Percentiles rank a stretch among this genome's conserved stretches.
These are phyloP conservation scores for peach (Prunus persica) DNA, from an alignment of 306 rosid species.

Conservation along the genomic window Prunus_persica_NCBIv2 NC_034014.1:7364501-7365000, in stretches of 20 bases:
- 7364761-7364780: neutral
- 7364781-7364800: neutral
- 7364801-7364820: neutral
- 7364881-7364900: neutral
- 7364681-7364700: neutral
- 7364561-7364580: conserved; percentile 37
- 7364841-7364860: neutral
- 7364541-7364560: conserved; percentile 23
- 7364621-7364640: conserved; percentile 1
- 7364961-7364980: neutral
- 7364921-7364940: neutral
- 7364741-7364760: neutral
- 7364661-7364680: neutral
- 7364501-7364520: conserved; percentile 33
- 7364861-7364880: neutral
- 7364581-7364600: conserved; percentile 31
- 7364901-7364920: neutral
- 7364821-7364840: neutral
- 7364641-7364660: conserved; percentile 3
- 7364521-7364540: conserved; percentile 27
- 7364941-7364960: neutral
- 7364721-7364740: neutral
- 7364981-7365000: neutral
- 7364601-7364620: conserved; percentile 39
- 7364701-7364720: neutral